Evolutionary conservation across 2,329 filamentous ascomycete species (phyloP).

Genomic region (Dothistroma septosporum): DNA sequence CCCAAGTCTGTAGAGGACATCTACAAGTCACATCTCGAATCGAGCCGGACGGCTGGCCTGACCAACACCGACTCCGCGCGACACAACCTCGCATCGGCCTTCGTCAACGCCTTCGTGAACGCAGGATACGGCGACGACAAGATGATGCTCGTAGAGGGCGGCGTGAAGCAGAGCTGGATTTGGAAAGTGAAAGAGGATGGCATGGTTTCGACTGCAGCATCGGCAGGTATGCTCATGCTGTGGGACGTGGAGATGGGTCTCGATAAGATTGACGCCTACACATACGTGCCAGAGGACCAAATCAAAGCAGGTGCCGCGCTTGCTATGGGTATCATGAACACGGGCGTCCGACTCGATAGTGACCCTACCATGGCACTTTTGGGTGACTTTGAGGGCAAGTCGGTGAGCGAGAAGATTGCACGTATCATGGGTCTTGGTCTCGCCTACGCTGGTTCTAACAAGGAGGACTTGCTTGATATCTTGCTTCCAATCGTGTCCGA

Average conservation of each 20-base stretch:
- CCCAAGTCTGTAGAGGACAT: constrained; percentile 98
- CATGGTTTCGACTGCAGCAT: constrained; percentile 94
- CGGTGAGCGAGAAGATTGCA: constrained; percentile 70
- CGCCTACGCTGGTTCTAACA: constrained; percentile 90
- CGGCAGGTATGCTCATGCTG: constrained; percentile 81
- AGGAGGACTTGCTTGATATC: constrained; percentile 78
- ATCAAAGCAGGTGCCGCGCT: constrained; percentile 90
- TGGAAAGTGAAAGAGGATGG: constrained; percentile 99
- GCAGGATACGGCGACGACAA: constrained; percentile 94
- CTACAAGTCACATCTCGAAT: constrained; percentile 98
- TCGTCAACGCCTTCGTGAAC: constrained; percentile 96
- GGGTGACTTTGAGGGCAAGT: constrained; percentile 75
- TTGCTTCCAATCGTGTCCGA: constrained; percentile 85
- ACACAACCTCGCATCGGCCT: constrained; percentile 91
- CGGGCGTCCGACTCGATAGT: constrained; percentile 80
- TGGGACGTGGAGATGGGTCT: constrained; percentile 92
- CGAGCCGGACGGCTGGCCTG: constrained; percentile 83
- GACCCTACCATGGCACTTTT: constrained; percentile 87
- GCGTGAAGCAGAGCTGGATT: constrained; percentile 85
- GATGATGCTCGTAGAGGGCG: constrained; percentile 86
- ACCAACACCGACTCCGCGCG: constrained; percentile 93
- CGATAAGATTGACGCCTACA: constrained; percentile 92
- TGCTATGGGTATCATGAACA: constrained; percentile 93
- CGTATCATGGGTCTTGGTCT: constrained; percentile 95
- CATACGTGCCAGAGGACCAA: constrained; percentile 73